These are phyloP conservation scores for Byssoonygena ceratinophila DNA, from an alignment of 2,329 filamentous ascomycete genomes.

Conservation along the genomic window DNA sequence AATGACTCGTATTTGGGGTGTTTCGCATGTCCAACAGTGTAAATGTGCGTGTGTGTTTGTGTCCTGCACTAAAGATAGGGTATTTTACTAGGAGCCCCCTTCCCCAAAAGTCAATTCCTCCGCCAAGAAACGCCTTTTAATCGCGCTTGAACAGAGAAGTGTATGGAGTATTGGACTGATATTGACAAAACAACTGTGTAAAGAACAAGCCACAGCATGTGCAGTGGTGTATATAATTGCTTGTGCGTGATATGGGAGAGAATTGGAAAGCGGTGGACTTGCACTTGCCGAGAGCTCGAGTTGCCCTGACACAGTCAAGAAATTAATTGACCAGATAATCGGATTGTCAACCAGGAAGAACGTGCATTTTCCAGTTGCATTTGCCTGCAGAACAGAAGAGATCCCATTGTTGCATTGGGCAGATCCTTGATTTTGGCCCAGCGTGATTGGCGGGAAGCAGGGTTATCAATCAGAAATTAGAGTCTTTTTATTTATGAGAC, in stretches of 20 bases:
- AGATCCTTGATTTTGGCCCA: not conserved
- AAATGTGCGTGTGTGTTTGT: not conserved
- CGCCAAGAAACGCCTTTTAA: conserved; percentile 7
- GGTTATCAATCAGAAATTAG: no score
- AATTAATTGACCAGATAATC: not conserved
- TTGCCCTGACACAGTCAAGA: not conserved
- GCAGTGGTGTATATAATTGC: no score
- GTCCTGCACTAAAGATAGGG: not conserved
- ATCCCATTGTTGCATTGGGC: conserved; percentile 5
- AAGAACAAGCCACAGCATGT: no score
- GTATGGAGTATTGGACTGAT: not conserved
- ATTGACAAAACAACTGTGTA: not conserved
- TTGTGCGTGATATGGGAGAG: no score
- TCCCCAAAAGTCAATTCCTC: not conserved
- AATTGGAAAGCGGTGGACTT: no score
- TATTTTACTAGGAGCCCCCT: not conserved
- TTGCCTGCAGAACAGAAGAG: not conserved
- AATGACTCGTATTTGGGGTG: not conserved
- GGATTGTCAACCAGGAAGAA: conserved; percentile 1
- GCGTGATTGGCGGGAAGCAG: not conserved
- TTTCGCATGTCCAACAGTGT: no score
- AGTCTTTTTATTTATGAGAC: no score
- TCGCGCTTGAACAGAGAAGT: conserved; percentile 4
- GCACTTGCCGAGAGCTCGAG: no score
- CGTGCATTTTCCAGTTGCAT: conserved; percentile 5